Conservation (phyloP, 331 rosid genomes). For the Saraca asoca region DNA sequence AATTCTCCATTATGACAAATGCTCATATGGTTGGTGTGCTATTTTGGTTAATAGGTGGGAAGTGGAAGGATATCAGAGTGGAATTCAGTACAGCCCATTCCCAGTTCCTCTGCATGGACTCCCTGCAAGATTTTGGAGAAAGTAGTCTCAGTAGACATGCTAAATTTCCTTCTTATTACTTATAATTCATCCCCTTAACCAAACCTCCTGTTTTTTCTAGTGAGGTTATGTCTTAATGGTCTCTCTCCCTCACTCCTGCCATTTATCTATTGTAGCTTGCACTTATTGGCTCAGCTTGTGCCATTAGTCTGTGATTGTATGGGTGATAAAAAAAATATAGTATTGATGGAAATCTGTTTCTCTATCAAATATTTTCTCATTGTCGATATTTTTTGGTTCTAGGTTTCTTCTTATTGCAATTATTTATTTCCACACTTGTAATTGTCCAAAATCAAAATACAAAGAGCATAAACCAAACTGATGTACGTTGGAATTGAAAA, state of each 20-base stretch:
- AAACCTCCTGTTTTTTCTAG: conserved; percentile 36
- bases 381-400: no score
- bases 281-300: conserved; percentile 34
- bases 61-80: conserved; percentile 60
- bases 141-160: conserved; percentile 26
- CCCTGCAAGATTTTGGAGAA: conserved; percentile 80
- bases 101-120: conserved; percentile 85
- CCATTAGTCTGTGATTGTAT: conserved; percentile 1
- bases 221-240: conserved; percentile 33
- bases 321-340: neutral
- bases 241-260: neutral
- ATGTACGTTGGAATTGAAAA: no score
- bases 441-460: no score
- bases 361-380: no score
- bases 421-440: no score
- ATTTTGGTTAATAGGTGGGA: conserved; percentile 75
- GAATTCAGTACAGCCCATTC: conserved; percentile 87
- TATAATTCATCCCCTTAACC: neutral
- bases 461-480: no score
- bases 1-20: no score
- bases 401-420: no score
- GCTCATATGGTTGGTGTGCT: conserved; percentile 5
- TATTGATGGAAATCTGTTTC: conserved; percentile 6
- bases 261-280: conserved; percentile 22
- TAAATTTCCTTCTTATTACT: neutral